These are phyloP conservation scores for Vaccinium corymbosum DNA, from an alignment of 148 eudicot genomes.

Conservation along the genomic window DNA sequence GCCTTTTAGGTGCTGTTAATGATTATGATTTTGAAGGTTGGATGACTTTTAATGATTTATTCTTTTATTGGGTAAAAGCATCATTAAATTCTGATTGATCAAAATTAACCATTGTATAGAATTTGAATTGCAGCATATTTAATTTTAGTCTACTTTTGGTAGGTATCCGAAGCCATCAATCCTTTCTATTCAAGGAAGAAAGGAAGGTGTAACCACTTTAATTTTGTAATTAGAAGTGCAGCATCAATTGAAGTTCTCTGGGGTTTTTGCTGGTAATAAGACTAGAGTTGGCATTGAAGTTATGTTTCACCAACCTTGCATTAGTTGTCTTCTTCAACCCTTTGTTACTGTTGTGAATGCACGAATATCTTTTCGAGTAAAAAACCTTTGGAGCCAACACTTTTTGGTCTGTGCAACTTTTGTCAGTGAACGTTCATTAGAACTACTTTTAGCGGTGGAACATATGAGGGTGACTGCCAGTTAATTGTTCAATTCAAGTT, in stretches of 20 bases:
- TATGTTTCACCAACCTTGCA: background rate
- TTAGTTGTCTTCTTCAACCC: slow-evolving; percentile 3
- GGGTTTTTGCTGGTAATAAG: background rate
- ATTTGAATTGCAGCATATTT: background rate
- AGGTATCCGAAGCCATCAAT: background rate
- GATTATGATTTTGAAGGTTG: background rate
- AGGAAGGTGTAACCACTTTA: background rate
- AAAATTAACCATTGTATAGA: background rate
- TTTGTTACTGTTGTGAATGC: background rate
- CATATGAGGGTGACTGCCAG: background rate
- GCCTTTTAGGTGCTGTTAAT: slow-evolving; percentile 1
- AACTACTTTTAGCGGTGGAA: background rate
- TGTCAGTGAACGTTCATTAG: background rate
- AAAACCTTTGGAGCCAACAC: background rate
- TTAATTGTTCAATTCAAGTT: background rate
- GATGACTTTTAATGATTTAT: slow-evolving; percentile 2
- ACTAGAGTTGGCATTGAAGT: background rate
- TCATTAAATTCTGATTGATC: background rate
- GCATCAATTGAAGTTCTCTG: background rate
- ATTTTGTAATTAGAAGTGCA: background rate
- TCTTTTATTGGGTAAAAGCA: background rate
- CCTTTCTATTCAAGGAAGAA: background rate
- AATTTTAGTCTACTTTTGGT: background rate
- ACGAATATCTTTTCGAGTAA: background rate
- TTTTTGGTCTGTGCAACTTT: background rate